Percentiles rank a stretch among this genome's conserved stretches.
These are phyloP conservation scores for Chimonanthus praecox DNA, from an alignment of 164 flowering plant species.

Conservation along the genomic window DNA sequence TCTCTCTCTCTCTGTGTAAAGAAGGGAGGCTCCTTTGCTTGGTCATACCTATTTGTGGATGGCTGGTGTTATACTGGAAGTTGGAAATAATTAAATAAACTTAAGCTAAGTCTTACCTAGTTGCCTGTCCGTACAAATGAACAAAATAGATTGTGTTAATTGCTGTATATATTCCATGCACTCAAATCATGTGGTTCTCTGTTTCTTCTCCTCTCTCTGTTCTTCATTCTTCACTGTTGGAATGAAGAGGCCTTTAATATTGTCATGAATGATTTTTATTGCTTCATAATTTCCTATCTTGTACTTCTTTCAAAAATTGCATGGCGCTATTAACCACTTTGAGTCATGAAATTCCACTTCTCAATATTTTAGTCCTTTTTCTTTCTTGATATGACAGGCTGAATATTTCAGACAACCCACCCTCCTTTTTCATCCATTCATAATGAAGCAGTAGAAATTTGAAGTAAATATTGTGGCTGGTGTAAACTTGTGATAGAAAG, in stretches of 20 bases:
- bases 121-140: too few relatives aligned
- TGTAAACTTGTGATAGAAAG: constrained; percentile 18
- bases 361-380: background rate
- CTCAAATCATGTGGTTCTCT: background rate
- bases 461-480: constrained; percentile 6
- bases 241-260: background rate
- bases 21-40: background rate
- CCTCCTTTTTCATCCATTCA: constrained; percentile 8
- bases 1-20: too few relatives aligned
- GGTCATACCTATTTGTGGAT: background rate
- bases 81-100: background rate
- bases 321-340: background rate
- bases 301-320: background rate
- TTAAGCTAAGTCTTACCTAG: too few relatives aligned
- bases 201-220: background rate
- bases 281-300: background rate
- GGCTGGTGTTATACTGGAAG: too few relatives aligned
- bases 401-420: constrained; percentile 70
- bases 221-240: too few relatives aligned
- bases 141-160: too few relatives aligned
- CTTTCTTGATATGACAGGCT: constrained; percentile 36
- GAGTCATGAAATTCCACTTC: background rate
- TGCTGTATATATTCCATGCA: background rate
- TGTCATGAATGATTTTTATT: background rate
- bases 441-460: constrained; percentile 5